A percentile compares a stretch with the other conserved stretches of the same genome.
phyloP scores from a whole-genome alignment of 2,329 filamentous ascomycete genomes.

The Trichoderma sp. region DNA sequence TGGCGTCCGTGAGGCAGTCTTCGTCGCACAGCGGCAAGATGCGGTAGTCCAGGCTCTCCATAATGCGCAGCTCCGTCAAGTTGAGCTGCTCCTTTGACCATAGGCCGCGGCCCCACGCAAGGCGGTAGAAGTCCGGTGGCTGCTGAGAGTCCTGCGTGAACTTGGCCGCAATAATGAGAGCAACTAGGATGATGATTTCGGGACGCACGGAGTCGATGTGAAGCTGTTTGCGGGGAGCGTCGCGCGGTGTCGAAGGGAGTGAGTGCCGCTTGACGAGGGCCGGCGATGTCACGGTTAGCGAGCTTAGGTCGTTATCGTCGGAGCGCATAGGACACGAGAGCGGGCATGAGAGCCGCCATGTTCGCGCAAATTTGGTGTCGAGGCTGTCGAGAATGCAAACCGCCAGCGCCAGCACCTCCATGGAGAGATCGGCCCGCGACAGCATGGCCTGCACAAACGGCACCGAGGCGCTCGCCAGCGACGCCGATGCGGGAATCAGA shows the following conservation, averaged over 20 bases:
- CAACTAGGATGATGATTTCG: constrained; percentile 65
- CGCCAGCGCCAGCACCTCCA: constrained; percentile 66
- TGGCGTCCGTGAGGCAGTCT: constrained; percentile 60
- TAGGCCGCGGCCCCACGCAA: constrained; percentile 56
- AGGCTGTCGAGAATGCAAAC: constrained; percentile 70
- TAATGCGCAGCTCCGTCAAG: constrained; percentile 64
- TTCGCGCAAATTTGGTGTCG: constrained; percentile 63
- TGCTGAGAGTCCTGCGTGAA: constrained; percentile 65
- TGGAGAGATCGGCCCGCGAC: constrained; percentile 58
- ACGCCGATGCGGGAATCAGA: constrained; percentile 66
- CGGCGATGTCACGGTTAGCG: constrained; percentile 13
- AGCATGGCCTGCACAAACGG: constrained; percentile 64
- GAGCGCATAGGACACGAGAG: constrained; percentile 51
- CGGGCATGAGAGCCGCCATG: constrained; percentile 62
- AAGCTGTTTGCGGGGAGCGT: constrained; percentile 44
- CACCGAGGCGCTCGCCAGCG: constrained; percentile 61
- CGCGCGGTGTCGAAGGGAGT: constrained; percentile 47
- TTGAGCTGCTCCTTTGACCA: constrained; percentile 68
- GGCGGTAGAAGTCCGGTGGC: constrained; percentile 56
- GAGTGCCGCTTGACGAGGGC: constrained; percentile 52
- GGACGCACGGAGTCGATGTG: constrained; percentile 66
- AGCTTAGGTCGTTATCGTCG: constrained; percentile 35
- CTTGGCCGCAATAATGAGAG: constrained; percentile 67
- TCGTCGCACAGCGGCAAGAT: constrained; percentile 64
- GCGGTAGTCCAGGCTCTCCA: constrained; percentile 66